Evolutionary conservation across 1,139 yeast species (phyloP).

Genomic region (Saccharomyces hybrid): DNA sequence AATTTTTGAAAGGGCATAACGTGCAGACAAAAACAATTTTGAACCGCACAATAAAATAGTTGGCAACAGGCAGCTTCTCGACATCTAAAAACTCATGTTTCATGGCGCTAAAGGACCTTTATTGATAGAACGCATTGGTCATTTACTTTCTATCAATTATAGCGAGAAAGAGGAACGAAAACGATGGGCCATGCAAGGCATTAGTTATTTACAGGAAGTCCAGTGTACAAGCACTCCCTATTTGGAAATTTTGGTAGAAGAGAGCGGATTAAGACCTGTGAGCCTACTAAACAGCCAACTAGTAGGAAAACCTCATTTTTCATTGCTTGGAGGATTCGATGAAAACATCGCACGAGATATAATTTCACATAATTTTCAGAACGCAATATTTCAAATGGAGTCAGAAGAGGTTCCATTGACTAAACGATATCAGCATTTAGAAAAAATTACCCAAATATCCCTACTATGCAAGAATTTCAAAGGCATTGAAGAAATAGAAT

Average conservation of each 20-base stretch:
- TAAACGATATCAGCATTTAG: constrained; percentile 14
- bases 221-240: constrained; percentile 15
- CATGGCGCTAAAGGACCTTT: constrained; percentile 8
- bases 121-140: constrained; percentile 14
- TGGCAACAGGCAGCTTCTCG: background rate
- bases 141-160: constrained; percentile 7
- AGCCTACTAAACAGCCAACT: background rate
- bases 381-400: constrained; percentile 19
- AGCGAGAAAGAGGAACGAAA: constrained; percentile 8
- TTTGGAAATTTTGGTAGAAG: constrained; percentile 9
- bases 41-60: background rate
- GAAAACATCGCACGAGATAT: constrained; percentile 7
- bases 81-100: background rate
- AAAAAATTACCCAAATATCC: constrained; percentile 13
- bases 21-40: background rate
- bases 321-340: background rate
- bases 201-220: constrained; percentile 9
- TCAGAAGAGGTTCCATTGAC: constrained; percentile 4
- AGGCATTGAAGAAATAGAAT: constrained; percentile 21
- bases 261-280: constrained; percentile 5
- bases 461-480: constrained; percentile 18
- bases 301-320: background rate
- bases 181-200: constrained; percentile 10
- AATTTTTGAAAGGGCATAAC: background rate
- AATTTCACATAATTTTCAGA: constrained; percentile 17